Conservation (phyloP, 176 grass and related monocot species). For the Carex scoparia region DNA sequence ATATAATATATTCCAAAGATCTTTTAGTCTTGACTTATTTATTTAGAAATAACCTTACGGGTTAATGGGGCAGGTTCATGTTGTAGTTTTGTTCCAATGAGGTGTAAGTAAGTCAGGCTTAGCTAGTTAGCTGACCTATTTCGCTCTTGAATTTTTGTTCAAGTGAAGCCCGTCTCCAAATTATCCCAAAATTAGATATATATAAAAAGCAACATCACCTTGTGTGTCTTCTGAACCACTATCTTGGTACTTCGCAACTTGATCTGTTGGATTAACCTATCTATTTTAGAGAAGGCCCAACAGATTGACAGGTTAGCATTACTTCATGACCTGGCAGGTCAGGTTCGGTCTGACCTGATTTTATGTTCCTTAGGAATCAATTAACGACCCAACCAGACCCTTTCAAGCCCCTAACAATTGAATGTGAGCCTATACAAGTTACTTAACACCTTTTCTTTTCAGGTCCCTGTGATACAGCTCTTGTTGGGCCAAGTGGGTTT, state of each 20-base stretch:
- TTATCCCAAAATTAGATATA: background rate
- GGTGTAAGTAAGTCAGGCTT: background rate
- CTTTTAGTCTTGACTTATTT: background rate
- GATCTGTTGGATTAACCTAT: background rate
- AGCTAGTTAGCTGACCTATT: background rate
- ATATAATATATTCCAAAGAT: background rate
- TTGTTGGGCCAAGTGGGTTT: slow-evolving; percentile 84
- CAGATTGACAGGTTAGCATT: background rate
- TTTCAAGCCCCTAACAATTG: background rate
- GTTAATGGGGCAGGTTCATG: background rate
- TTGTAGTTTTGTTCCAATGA: background rate
- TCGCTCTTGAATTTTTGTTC: background rate
- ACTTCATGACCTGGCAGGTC: background rate
- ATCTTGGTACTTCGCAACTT: background rate
- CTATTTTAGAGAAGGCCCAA: background rate
- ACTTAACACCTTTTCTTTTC: slow-evolving; percentile 23
- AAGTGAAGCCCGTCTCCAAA: background rate
- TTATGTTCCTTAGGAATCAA: background rate
- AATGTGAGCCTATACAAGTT: background rate
- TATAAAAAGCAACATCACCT: background rate
- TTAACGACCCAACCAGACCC: background rate
- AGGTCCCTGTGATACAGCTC: slow-evolving; percentile 95
- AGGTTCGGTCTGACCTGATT: slow-evolving; percentile 5
- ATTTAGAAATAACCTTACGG: background rate
- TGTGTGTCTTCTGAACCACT: background rate